Conservation (phyloP, 805 yeast species). For the Debaryomyces maramus region DNA sequence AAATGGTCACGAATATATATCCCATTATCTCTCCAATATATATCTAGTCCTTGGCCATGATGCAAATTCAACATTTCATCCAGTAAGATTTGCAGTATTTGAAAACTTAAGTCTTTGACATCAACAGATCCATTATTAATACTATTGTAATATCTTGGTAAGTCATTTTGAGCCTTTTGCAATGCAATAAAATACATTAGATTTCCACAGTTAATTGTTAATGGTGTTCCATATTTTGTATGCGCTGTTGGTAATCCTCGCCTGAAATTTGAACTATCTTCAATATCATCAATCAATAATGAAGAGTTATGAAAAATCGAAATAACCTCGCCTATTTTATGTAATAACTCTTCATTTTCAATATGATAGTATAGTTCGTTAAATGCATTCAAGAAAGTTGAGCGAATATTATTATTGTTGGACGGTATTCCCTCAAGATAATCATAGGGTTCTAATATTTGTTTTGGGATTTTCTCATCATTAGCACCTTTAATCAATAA, state of each 20-base stretch:
- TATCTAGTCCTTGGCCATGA: conserved; percentile 86
- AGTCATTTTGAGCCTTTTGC: conserved; percentile 37
- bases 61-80: conserved; percentile 82
- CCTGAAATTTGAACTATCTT: conserved; percentile 69
- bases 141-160: conserved; percentile 13
- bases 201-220: conserved; percentile 80
- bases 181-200: conserved; percentile 78
- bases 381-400: conserved; percentile 32
- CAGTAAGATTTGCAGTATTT: conserved; percentile 45
- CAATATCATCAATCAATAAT: conserved; percentile 76
- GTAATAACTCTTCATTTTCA: conserved; percentile 19
- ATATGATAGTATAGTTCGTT: conserved; percentile 34
- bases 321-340: conserved; percentile 28
- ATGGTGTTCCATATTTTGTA: conserved; percentile 70
- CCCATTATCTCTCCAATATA: conserved; percentile 76
- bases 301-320: conserved; percentile 37
- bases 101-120: conserved; percentile 23
- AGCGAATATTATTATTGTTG: conserved; percentile 31
- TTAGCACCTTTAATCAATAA: conserved; percentile 7
- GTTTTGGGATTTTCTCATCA: conserved; percentile 9
- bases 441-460: conserved; percentile 27
- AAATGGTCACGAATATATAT: conserved; percentile 12
- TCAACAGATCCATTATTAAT: conserved; percentile 19
- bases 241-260: conserved; percentile 84
- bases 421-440: conserved; percentile 35